Evolutionary conservation across 495 filamentous ascomycete species (phyloP).

Genomic region (Penicillium chermesinum): DNA sequence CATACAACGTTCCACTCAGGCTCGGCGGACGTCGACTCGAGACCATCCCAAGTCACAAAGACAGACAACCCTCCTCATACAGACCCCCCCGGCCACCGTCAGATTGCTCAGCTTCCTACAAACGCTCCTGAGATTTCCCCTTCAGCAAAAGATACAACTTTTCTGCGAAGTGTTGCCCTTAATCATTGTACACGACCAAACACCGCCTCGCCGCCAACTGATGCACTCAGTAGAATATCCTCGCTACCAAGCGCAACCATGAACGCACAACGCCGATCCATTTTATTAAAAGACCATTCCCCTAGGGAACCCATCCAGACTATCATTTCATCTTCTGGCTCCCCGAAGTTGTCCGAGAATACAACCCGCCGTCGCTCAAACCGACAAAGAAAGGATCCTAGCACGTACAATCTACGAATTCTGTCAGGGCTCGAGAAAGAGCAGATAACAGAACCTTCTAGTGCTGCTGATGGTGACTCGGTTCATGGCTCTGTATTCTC

Average conservation of each 20-base stretch:
- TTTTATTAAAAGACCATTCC: background rate
- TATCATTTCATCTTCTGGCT: conserved; percentile 1
- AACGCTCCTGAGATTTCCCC: too few species aligned
- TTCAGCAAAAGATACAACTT: background rate
- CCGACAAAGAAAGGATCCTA: conserved; percentile 6
- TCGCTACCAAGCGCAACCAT: background rate
- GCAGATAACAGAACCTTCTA: background rate
- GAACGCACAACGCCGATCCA: background rate
- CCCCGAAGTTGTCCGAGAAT: background rate
- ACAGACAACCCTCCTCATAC: background rate
- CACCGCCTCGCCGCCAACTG: too few species aligned
- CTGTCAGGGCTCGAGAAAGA: conserved; percentile 1
- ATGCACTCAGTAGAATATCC: too few species aligned
- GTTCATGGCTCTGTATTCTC: background rate
- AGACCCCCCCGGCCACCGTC: background rate
- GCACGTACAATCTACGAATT: conserved; percentile 12
- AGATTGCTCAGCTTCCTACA: too few species aligned
- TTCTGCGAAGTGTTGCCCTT: background rate
- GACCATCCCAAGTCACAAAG: background rate
- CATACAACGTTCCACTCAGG: background rate
- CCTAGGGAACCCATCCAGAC: background rate
- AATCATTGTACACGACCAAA: too few species aligned
- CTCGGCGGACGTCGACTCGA: background rate
- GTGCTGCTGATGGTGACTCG: background rate
- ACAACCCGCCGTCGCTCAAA: conserved; percentile 5